Conservation (phyloP, 768 basidiomycete species). For the Lanmaoa rubissima region DNA sequence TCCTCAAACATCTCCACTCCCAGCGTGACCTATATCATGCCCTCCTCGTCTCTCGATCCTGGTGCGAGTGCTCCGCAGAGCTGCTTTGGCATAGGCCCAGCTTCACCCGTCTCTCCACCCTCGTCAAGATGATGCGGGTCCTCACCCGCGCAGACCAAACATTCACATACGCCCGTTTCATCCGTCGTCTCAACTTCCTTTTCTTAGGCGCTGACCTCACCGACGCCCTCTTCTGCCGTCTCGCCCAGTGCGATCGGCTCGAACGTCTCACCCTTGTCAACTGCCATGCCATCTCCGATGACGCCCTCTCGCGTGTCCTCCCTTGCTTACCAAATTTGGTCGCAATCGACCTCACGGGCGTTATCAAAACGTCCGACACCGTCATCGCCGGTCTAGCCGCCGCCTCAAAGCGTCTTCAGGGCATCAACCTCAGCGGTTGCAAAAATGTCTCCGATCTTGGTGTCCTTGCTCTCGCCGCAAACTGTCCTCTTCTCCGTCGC, state of each 20-base stretch:
- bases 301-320: slow-evolving; percentile 62
- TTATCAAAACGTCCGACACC: slow-evolving; percentile 63
- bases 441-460: slow-evolving; percentile 75
- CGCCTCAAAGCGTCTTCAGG: slow-evolving; percentile 76
- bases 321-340: slow-evolving; percentile 73
- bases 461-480: slow-evolving; percentile 68
- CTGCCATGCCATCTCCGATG: slow-evolving; percentile 65
- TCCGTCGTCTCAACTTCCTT: slow-evolving; percentile 89
- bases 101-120: slow-evolving; percentile 64
- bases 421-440: slow-evolving; percentile 88
- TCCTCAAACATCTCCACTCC: slow-evolving; percentile 79
- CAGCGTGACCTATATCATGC: slow-evolving; percentile 70
- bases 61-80: slow-evolving; percentile 96
- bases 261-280: slow-evolving; percentile 89
- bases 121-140: slow-evolving; percentile 76
- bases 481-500: slow-evolving; percentile 77
- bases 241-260: slow-evolving; percentile 73
- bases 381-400: slow-evolving; percentile 70
- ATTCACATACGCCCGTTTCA: slow-evolving; percentile 84
- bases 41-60: slow-evolving; percentile 81
- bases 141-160: slow-evolving; percentile 64
- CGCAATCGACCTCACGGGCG: slow-evolving; percentile 81
- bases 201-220: slow-evolving; percentile 65
- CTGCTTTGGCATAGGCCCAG: slow-evolving; percentile 91
- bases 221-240: slow-evolving; percentile 69